Conservation (phyloP, 192 early-diverging fungal genomes). For the Phlyctochytrium planicorne region DNA sequence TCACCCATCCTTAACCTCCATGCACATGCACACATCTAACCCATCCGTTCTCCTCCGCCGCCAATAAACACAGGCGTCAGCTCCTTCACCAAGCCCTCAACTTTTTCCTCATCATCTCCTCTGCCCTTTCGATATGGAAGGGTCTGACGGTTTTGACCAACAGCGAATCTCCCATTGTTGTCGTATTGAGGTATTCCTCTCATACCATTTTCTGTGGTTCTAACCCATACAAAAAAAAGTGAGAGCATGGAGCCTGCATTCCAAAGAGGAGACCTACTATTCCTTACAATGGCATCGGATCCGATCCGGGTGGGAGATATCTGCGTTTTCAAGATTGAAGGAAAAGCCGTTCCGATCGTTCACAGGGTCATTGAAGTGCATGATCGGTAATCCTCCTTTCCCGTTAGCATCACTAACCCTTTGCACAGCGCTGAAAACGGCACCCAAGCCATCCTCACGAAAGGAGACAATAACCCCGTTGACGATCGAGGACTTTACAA, state of each 20-base stretch:
- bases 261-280: conserved; percentile 88
- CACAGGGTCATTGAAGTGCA: conserved; percentile 94
- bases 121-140: conserved; percentile 98
- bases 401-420: not conserved
- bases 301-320: conserved; percentile 90
- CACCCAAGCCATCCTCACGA: conserved; percentile 87
- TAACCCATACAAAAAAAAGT: conserved; percentile 34
- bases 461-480: conserved; percentile 91
- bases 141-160: conserved; percentile 79
- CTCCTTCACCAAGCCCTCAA: conserved; percentile 72
- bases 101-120: conserved; percentile 84
- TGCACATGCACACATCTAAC: too few species aligned
- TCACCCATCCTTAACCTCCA: too few species aligned
- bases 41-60: too few species aligned
- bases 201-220: not conserved
- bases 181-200: conserved; percentile 77
- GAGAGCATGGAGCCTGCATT: conserved; percentile 99
- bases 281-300: conserved; percentile 70
- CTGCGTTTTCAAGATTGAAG: conserved; percentile 87
- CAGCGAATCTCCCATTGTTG: conserved; percentile 94
- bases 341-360: conserved; percentile 91
- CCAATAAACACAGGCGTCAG: conserved; percentile 24
- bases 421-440: conserved; percentile 48
- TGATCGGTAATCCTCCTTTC: conserved; percentile 59
- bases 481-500: conserved; percentile 92